Evolutionary conservation across 1,284 basidiomycete species (phyloP).

Genomic region (Cryptococcus sp.): DNA sequence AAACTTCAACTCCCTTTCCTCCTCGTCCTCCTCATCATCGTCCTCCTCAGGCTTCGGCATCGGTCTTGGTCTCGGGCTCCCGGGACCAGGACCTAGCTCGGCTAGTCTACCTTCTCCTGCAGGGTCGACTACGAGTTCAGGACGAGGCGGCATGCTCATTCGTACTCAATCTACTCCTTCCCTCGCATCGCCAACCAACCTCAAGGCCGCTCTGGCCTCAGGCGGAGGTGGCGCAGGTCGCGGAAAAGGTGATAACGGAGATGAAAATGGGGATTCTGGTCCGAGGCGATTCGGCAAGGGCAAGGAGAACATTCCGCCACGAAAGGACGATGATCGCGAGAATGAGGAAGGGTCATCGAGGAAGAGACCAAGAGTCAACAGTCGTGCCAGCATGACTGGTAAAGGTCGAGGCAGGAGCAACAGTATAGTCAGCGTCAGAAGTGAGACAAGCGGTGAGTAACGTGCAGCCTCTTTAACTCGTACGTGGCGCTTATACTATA

Average conservation of each 20-base stretch:
- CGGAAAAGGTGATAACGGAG: conserved; percentile 18
- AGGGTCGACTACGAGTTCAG: conserved; percentile 19
- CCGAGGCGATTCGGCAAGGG: conserved; percentile 37
- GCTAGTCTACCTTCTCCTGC: conserved; percentile 5
- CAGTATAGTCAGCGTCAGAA: conserved; percentile 43
- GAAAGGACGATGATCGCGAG: conserved; percentile 30
- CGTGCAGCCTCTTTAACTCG: background rate
- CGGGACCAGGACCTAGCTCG: background rate
- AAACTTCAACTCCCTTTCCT: conserved; percentile 9
- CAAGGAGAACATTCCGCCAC: conserved; percentile 50
- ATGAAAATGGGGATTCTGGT: conserved; percentile 16
- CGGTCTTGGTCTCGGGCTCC: conserved; percentile 10
- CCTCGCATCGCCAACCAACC: conserved; percentile 15
- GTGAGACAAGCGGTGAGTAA: conserved; percentile 36
- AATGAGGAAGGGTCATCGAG: conserved; percentile 20
- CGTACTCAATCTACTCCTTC: conserved; percentile 32
- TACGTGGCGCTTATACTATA: background rate
- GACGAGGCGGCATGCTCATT: conserved; percentile 21
- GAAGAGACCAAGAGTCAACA: conserved; percentile 37
- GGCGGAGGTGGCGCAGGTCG: conserved; percentile 12
- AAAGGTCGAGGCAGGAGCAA: conserved; percentile 31
- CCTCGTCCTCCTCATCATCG: conserved; percentile 7
- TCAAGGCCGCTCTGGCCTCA: conserved; percentile 16
- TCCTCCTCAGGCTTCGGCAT: background rate
- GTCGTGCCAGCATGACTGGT: conserved; percentile 1